Evolutionary conservation across 331 rosid species (phyloP).

Genomic region (Saraca asoca): DNA sequence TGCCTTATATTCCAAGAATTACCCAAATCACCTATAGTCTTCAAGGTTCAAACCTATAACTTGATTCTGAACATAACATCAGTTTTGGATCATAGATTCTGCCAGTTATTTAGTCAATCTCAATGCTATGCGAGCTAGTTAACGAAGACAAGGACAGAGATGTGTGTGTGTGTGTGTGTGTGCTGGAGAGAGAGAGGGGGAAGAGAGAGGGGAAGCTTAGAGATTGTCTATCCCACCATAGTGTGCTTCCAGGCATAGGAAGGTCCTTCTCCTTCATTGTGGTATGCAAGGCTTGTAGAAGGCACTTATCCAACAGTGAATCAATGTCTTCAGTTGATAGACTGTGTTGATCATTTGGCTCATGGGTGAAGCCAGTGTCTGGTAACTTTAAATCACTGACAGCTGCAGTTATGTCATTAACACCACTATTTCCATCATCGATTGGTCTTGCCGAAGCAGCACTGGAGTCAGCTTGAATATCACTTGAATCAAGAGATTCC

Average conservation of each 20-base stretch:
- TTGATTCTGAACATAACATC: background rate
- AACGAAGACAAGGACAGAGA: background rate
- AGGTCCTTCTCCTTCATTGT: conserved; percentile 84
- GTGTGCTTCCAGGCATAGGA: conserved; percentile 92
- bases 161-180: too few species aligned
- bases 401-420: conserved; percentile 46
- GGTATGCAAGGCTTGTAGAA: conserved; percentile 86
- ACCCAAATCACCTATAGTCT: background rate
- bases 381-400: conserved; percentile 60
- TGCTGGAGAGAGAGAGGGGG: background rate
- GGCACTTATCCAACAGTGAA: conserved; percentile 80
- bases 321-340: conserved; percentile 76
- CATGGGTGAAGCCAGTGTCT: conserved; percentile 47
- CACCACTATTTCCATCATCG: conserved; percentile 33
- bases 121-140: conserved; percentile 10
- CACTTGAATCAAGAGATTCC: conserved; percentile 45
- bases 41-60: background rate
- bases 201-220: background rate
- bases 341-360: conserved; percentile 49
- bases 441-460: conserved; percentile 20
- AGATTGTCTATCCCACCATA: conserved; percentile 54
- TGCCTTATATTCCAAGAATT: background rate
- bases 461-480: conserved; percentile 40
- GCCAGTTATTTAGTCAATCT: conserved; percentile 5
- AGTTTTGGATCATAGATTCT: background rate